Evolutionary conservation across 352 stramenopile genomes (phyloP).

Genomic region (Pythium rhizo-oryzae): DNA sequence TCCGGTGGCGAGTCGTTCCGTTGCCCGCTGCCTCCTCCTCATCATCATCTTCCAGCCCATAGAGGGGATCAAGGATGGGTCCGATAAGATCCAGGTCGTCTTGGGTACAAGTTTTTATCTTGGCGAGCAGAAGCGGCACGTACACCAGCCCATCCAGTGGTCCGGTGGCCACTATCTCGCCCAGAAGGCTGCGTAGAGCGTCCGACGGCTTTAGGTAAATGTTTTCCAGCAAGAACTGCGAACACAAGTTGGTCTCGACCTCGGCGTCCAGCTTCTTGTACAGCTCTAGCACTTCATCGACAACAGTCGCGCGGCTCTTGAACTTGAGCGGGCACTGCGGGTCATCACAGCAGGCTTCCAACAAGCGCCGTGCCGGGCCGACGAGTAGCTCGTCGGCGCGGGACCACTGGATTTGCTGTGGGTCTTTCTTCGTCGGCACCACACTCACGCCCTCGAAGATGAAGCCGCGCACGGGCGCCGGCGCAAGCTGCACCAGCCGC

Average conservation of each 20-base stretch:
- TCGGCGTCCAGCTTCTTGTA: conserved; percentile 14
- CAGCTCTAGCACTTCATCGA: conserved; percentile 14
- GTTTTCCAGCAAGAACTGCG: conserved; percentile 6
- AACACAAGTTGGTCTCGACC: conserved; percentile 15
- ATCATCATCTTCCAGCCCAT: not conserved
- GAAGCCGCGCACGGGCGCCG: conserved; percentile 17
- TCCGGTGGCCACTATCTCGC: not conserved
- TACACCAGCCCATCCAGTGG: not conserved
- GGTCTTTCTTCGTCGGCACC: conserved; percentile 9
- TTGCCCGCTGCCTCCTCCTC: not conserved
- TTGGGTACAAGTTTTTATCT: conserved; percentile 9
- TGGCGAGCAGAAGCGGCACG: not conserved
- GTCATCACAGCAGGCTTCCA: conserved; percentile 21
- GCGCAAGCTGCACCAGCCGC: conserved; percentile 29
- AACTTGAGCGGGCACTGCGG: conserved; percentile 18
- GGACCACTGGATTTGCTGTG: not conserved
- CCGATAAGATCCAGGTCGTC: conserved; percentile 6
- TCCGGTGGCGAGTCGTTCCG: not conserved
- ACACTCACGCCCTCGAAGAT: conserved; percentile 32
- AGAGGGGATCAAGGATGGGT: not conserved
- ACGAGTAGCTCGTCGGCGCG: not conserved
- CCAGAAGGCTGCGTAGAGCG: not conserved
- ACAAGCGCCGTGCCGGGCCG: not conserved
- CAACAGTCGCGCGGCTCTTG: not conserved
- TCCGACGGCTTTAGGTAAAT: conserved; percentile 1